phyloP scores from a whole-genome alignment of 179 eudicot species.

The Monotropa hypopitys region DNA sequence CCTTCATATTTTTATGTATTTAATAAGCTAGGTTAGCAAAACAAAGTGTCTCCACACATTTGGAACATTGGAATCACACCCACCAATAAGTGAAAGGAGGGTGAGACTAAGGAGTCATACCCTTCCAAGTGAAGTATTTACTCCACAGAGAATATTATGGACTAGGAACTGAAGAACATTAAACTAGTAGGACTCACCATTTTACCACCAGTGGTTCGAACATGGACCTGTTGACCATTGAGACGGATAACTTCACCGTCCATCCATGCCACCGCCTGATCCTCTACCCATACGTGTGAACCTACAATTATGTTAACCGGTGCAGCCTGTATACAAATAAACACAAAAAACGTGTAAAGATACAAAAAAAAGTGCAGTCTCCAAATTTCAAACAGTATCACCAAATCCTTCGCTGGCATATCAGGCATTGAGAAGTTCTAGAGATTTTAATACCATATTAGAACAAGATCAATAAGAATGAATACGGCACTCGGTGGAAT shows the following conservation, averaged over 20 bases:
- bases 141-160: not conserved
- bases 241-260: slow-evolving; percentile 62
- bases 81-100: not conserved
- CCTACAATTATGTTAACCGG: slow-evolving; percentile 53
- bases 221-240: slow-evolving; percentile 42
- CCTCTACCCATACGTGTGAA: slow-evolving; percentile 82
- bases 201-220: slow-evolving; percentile 49
- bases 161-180: not conserved
- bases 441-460: not conserved
- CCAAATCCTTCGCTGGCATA: slow-evolving; percentile 2
- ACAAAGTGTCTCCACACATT: not conserved
- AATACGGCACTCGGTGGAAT: not conserved
- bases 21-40: not conserved
- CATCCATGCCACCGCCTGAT: slow-evolving; percentile 54
- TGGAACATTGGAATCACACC: not conserved
- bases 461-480: not conserved
- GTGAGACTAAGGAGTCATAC: not conserved
- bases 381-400: slow-evolving; percentile 2
- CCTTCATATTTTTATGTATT: not conserved
- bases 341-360: slow-evolving; percentile 3
- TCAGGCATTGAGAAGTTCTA: not conserved
- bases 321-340: slow-evolving; percentile 64
- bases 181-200: slow-evolving; percentile 27
- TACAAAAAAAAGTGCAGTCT: not conserved
- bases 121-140: not conserved